A percentile compares a stretch with the other conserved stretches of the same genome.
Conservation (phyloP, 768 basidiomycete species). For the Serendipita sp. region DNA sequence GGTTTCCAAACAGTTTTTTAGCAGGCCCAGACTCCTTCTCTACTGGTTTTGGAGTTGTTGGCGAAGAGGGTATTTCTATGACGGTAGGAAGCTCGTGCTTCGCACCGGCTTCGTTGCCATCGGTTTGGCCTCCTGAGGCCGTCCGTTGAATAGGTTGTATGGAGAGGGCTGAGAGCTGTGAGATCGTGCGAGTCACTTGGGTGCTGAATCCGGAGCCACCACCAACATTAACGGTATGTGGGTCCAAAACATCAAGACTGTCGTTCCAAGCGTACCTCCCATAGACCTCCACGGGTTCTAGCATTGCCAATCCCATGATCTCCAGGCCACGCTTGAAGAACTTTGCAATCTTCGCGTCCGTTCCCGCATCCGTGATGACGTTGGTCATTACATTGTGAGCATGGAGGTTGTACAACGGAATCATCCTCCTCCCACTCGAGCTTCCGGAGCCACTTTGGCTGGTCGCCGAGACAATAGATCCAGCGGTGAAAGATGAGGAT, state of each 20-base stretch:
- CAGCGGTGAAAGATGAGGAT: conserved; percentile 19
- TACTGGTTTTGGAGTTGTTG: conserved; percentile 14
- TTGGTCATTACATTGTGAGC: conserved; percentile 82
- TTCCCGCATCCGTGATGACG: conserved; percentile 73
- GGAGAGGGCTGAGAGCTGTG: conserved; percentile 12
- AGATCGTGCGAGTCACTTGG: not conserved
- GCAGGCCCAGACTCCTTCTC: conserved; percentile 24
- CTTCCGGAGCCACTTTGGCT: conserved; percentile 16
- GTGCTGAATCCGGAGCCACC: not conserved
- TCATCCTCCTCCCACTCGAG: conserved; percentile 41
- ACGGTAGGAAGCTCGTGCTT: conserved; percentile 5
- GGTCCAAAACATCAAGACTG: conserved; percentile 18
- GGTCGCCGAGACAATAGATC: conserved; percentile 20
- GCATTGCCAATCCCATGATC: conserved; percentile 55
- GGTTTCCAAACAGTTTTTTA: conserved; percentile 47
- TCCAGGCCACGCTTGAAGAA: conserved; percentile 56
- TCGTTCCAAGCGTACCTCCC: conserved; percentile 22
- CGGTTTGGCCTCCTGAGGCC: conserved; percentile 14
- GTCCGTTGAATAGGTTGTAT: conserved; percentile 22
- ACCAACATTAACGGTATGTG: conserved; percentile 8
- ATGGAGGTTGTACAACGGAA: conserved; percentile 75
- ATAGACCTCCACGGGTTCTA: conserved; percentile 70
- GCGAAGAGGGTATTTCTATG: conserved; percentile 1
- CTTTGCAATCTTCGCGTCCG: conserved; percentile 69
- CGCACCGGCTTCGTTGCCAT: conserved; percentile 7